Percentiles rank a stretch among this genome's conserved stretches.
These are phyloP conservation scores for Aspergillus sp. DNA, from an alignment of 2,329 filamentous ascomycete genomes.

Conservation along the genomic window DNA sequence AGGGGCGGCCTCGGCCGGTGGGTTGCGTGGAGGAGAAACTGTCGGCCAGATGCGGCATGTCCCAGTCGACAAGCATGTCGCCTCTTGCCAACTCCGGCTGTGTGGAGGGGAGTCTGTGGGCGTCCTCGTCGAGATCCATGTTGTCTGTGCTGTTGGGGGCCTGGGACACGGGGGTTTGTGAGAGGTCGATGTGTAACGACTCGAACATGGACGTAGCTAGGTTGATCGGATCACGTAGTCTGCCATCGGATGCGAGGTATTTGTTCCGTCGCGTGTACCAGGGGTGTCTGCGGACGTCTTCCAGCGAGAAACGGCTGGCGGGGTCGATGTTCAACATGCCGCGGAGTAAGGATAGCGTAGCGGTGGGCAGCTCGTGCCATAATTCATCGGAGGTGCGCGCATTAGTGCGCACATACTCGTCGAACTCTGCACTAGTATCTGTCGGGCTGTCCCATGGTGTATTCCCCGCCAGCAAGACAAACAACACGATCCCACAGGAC, in stretches of 20 bases:
- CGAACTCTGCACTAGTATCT: constrained; percentile 75
- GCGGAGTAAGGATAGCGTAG: constrained; percentile 71
- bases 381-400: constrained; percentile 78
- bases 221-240: constrained; percentile 66
- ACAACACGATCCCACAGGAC: constrained; percentile 97
- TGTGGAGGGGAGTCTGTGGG: constrained; percentile 60
- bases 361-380: constrained; percentile 68
- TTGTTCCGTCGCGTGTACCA: constrained; percentile 85
- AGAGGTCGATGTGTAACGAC: constrained; percentile 80
- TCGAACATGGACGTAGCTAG: constrained; percentile 95
- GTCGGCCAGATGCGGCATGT: constrained; percentile 55
- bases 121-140: constrained; percentile 56
- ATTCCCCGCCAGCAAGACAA: constrained; percentile 89
- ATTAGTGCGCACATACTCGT: constrained; percentile 71
- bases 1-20: constrained; percentile 24
- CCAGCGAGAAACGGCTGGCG: constrained; percentile 68
- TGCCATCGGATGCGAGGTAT: constrained; percentile 65
- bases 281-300: constrained; percentile 79
- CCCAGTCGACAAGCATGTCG: constrained; percentile 80
- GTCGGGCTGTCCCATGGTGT: constrained; percentile 97
- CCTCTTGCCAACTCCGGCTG: constrained; percentile 72
- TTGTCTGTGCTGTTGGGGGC: constrained; percentile 27
- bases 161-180: constrained; percentile 49
- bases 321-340: constrained; percentile 87
- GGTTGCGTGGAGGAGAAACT: constrained; percentile 41